Evolutionary conservation across 2,329 filamentous ascomycete species (phyloP), one percentile per base, ranked within the genome.

Genomic region (Pseudogymnoascus sp.): DNA sequence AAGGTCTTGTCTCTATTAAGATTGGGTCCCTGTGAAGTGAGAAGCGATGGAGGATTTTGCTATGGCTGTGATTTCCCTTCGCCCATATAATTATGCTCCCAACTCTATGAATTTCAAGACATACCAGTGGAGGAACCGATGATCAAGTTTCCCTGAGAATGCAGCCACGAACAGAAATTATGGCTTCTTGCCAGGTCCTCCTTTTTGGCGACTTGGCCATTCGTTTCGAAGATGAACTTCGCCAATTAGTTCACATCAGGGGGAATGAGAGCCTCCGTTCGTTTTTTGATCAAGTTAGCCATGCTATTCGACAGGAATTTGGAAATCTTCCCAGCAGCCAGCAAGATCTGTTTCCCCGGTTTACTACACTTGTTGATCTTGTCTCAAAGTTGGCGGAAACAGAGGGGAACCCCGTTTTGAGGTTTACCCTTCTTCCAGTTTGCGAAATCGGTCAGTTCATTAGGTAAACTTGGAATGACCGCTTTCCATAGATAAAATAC

Each of bases 361-460:
- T 57, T 21, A 57, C 51, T n/a, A 57, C 51, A 34, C 28, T 57
- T 57, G 51, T 57, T 21, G 51, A 57, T 14, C 51, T 57, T 57
- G 28, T 57, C n/a, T 57, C 51, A 11, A 57, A 36, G 16, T 31
- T 57, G 10, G 51, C 28, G n/a, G 28, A 57, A 36, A 57, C 51
- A 34, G 51, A 57, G 6, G 51, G 51, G 10, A 57, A 11, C 28
- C n/a, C 51, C n/a, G 51, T 34, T 16, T 57, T 57, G n/a, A 57
- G 51, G 16, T 57, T 57, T 36, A 57, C 51, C 11, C 51, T 57
- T 57, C 51, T 57, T 19, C 51, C 51, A 21, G 51, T 34, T 21
- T 57, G 51, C 3, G 28, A 57, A 57, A 57, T 57, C 4, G 51
- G 51, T 25, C 51, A 57, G 11, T 57, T 57, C n/a, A 57, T 57